Percentiles rank a stretch among this genome's conserved stretches.
Evolutionary conservation across 148 eudicot species (phyloP).

Genomic region (Rhododendron vialii): DNA sequence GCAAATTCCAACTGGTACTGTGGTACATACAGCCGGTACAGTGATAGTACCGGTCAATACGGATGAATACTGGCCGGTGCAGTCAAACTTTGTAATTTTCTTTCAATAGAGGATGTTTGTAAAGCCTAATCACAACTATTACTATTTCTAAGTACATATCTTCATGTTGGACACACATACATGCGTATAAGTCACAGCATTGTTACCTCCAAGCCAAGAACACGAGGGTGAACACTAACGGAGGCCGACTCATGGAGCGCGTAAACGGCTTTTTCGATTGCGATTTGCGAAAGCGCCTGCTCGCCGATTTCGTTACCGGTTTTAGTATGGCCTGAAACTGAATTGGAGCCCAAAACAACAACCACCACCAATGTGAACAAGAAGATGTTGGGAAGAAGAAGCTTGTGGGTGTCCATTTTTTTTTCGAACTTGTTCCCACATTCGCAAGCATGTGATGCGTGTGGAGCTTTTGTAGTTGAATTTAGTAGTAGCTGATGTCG

Average conservation of each 20-base stretch:
- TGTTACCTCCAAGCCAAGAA: constrained; percentile 36
- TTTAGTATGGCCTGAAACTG: not conserved
- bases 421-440: not conserved
- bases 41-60: no score
- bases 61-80: no score
- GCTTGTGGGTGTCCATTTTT: not conserved
- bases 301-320: constrained; percentile 9
- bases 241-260: constrained; percentile 28
- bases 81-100: no score
- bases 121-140: not conserved
- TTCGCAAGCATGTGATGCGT: not conserved
- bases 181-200: not conserved
- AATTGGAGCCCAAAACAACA: not conserved
- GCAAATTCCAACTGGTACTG: no score
- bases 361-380: not conserved
- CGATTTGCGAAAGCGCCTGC: constrained; percentile 60
- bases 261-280: constrained; percentile 33
- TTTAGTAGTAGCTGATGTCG: not conserved
- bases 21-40: no score
- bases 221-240: constrained; percentile 34
- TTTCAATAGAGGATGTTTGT: no score
- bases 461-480: not conserved
- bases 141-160: not conserved
- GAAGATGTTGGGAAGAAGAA: not conserved
- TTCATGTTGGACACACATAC: not conserved